A percentile compares a stretch with the other conserved stretches of the same genome.
These are phyloP conservation scores for Vitis amurensis DNA, from an alignment of 164 flowering plant species.

Conservation along the genomic window DNA sequence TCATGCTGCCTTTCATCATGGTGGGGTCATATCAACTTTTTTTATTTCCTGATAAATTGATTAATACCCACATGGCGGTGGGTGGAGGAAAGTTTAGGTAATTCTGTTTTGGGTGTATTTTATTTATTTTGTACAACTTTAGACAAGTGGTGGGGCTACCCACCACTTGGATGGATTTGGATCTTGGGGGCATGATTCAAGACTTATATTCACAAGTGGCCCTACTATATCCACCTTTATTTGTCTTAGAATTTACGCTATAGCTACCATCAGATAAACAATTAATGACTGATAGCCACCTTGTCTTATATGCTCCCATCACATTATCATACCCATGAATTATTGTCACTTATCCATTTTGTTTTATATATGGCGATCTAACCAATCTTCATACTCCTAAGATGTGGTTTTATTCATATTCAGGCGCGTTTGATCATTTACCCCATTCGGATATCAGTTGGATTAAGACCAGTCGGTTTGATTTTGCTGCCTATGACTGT, in stretches of 20 bases:
- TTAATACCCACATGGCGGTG: background rate
- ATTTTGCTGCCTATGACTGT: too few relatives aligned
- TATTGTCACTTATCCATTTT: too few relatives aligned
- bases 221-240: conserved; percentile 1
- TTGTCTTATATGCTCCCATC: background rate
- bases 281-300: too few relatives aligned
- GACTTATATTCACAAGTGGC: background rate
- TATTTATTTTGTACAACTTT: background rate
- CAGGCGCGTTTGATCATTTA: too few relatives aligned
- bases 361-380: too few relatives aligned
- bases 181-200: background rate
- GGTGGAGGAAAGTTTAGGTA: background rate
- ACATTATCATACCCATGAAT: background rate
- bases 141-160: background rate
- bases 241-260: background rate
- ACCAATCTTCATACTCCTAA: too few relatives aligned
- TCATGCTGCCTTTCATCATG: background rate
- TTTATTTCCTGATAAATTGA: background rate
- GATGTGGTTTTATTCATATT: too few relatives aligned
- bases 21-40: background rate
- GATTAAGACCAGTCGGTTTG: too few relatives aligned
- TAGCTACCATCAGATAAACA: background rate
- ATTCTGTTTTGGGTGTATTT: background rate
- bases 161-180: background rate
- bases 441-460: too few relatives aligned